phyloP scores from a whole-genome alignment of 257 asterid species.

The Solanum pinnatisectum region DNA sequence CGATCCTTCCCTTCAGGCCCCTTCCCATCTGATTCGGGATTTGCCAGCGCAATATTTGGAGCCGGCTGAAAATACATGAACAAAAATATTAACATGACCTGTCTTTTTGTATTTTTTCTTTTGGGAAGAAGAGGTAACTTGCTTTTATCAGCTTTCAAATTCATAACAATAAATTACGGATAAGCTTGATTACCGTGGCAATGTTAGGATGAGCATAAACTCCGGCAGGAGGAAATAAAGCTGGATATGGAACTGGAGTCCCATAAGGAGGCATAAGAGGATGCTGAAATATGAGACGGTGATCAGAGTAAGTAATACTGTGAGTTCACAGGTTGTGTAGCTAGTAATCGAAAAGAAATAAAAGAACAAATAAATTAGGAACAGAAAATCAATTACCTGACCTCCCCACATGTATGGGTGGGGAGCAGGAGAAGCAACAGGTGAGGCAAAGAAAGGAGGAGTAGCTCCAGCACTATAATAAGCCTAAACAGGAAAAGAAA shows the following conservation, averaged over 20 bases:
- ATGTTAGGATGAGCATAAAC: conserved; percentile 88
- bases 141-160: not conserved
- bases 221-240: conserved; percentile 83
- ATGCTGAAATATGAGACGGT: conserved; percentile 39
- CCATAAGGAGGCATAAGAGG: conserved; percentile 97
- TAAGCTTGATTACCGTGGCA: conserved; percentile 46
- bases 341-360: not conserved
- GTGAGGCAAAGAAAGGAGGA: conserved; percentile 86
- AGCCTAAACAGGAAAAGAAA: conserved; percentile 37
- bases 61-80: conserved; percentile 15
- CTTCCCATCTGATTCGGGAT: conserved; percentile 54
- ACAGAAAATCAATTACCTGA: conserved; percentile 45
- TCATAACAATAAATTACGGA: not conserved
- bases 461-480: conserved; percentile 89
- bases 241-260: conserved; percentile 93
- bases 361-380: not conserved
- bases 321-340: not conserved
- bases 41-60: conserved; percentile 37
- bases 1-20: conserved; percentile 53
- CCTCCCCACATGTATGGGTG: conserved; percentile 92
- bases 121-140: not conserved
- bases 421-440: conserved; percentile 84
- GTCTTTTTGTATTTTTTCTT: not conserved
- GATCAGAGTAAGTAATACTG: not conserved
- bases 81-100: not conserved